phyloP scores from a whole-genome alignment of 805 yeast genomes.

The Cyberlindnera subsufficiens region DNA sequence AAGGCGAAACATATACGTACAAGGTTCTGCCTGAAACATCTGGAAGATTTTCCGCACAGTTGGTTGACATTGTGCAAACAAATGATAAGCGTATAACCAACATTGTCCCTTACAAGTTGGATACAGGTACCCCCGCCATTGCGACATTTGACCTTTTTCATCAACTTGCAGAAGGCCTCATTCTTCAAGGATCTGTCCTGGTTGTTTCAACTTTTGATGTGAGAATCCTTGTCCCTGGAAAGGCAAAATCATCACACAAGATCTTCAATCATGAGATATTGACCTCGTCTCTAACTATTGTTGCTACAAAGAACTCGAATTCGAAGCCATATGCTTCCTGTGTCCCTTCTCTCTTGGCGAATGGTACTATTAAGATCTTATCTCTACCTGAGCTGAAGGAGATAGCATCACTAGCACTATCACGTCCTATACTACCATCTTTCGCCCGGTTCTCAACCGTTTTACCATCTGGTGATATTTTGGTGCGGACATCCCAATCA shows the following conservation, averaged over 20 bases:
- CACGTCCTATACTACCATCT: conserved; percentile 34
- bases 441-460: conserved; percentile 39
- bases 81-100: conserved; percentile 44
- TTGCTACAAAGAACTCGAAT: conserved; percentile 18
- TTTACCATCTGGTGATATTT: conserved; percentile 49
- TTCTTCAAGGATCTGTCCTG: conserved; percentile 57
- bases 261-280: conserved; percentile 42
- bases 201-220: conserved; percentile 54
- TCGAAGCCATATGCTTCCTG: conserved; percentile 38
- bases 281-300: conserved; percentile 46
- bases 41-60: conserved; percentile 56
- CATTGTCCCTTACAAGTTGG: conserved; percentile 53
- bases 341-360: conserved; percentile 37
- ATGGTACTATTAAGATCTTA: conserved; percentile 40
- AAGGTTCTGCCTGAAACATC: conserved; percentile 56
- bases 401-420: conserved; percentile 40
- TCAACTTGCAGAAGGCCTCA: conserved; percentile 53
- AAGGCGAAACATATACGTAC: conserved; percentile 64
- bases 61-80: conserved; percentile 41
- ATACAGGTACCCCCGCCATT: conserved; percentile 55
- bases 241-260: conserved; percentile 58
- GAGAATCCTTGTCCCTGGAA: conserved; percentile 55
- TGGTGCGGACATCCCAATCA: conserved; percentile 48
- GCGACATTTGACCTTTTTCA: conserved; percentile 57
- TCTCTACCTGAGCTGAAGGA: conserved; percentile 64